Percentiles rank a stretch among this genome's conserved stretches.
phyloP scores from a whole-genome alignment of 2,329 filamentous ascomycete species.

The Coniella lustricola region DNA sequence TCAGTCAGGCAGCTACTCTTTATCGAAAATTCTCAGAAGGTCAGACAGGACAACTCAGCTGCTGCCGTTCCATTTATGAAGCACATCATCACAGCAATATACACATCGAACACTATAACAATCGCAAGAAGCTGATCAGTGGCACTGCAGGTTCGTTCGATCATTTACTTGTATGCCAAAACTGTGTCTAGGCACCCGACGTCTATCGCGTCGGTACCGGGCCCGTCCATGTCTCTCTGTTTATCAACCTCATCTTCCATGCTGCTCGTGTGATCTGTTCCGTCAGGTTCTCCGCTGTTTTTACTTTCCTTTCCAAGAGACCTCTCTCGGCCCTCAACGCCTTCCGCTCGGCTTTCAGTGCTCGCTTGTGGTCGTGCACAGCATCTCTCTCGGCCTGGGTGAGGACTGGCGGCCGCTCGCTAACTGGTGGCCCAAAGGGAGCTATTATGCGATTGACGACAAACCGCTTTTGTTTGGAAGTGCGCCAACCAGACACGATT shows the following conservation, averaged over 20 bases:
- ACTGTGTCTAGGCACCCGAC: not conserved
- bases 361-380: conserved; percentile 45
- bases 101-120: conserved; percentile 2
- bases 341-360: conserved; percentile 49
- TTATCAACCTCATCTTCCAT: conserved; percentile 20
- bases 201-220: not conserved
- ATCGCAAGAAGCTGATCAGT: too few species aligned
- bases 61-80: too few species aligned
- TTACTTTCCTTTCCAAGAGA: conserved; percentile 19
- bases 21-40: too few species aligned
- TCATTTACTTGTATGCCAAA: not conserved
- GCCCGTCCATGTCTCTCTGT: conserved; percentile 1
- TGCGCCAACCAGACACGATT: conserved; percentile 59
- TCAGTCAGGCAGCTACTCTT: too few species aligned
- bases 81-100: not conserved
- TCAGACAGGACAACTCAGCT: too few species aligned
- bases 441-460: conserved; percentile 70
- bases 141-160: too few species aligned
- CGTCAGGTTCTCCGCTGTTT: conserved; percentile 19
- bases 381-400: conserved; percentile 54
- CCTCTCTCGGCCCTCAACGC: conserved; percentile 26
- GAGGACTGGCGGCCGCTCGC: conserved; percentile 59
- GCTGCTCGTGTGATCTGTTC: conserved; percentile 17
- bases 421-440: conserved; percentile 55
- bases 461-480: conserved; percentile 61